A percentile compares a stretch with the other conserved stretches of the same genome.
Evolutionary conservation across 148 eudicot genomes (phyloP).

Genomic region (Chenopodium berlandieri): DNA sequence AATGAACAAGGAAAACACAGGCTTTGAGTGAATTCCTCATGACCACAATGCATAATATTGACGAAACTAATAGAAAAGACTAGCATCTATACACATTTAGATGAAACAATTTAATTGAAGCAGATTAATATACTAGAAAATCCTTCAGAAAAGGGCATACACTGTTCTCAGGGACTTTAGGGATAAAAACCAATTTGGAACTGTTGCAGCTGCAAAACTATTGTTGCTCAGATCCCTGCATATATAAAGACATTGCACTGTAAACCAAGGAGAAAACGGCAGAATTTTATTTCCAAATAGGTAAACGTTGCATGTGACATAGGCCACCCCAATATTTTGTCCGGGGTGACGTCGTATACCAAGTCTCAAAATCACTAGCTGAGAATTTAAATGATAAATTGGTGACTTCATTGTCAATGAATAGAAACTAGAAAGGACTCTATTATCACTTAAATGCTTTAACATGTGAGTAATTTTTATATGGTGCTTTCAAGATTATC

Average conservation of each 20-base stretch:
- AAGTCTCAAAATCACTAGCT: not conserved
- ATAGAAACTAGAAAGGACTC: not conserved
- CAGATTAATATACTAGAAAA: not conserved
- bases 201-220: constrained; percentile 53
- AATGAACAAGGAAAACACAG: not conserved
- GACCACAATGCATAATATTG: not conserved
- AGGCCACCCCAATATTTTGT: not conserved
- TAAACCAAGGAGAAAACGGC: not conserved
- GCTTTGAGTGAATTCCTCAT: not conserved
- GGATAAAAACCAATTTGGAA: constrained; percentile 72
- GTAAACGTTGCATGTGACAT: not conserved
- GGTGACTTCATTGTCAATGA: not conserved
- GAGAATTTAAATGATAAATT: not conserved
- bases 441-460: not conserved
- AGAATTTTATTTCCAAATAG: not conserved
- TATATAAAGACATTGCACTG: not conserved
- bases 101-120: no score
- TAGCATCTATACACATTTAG: not conserved
- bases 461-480: not conserved
- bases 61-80: not conserved
- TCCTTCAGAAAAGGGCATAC: constrained; percentile 41
- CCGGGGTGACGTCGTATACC: not conserved
- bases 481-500: not conserved
- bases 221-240: constrained; percentile 97
- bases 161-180: constrained; percentile 65